Base-by-base conservation (phyloP, 495 filamentous ascomycete genomes). In the Xylaria nigripes region DNA sequence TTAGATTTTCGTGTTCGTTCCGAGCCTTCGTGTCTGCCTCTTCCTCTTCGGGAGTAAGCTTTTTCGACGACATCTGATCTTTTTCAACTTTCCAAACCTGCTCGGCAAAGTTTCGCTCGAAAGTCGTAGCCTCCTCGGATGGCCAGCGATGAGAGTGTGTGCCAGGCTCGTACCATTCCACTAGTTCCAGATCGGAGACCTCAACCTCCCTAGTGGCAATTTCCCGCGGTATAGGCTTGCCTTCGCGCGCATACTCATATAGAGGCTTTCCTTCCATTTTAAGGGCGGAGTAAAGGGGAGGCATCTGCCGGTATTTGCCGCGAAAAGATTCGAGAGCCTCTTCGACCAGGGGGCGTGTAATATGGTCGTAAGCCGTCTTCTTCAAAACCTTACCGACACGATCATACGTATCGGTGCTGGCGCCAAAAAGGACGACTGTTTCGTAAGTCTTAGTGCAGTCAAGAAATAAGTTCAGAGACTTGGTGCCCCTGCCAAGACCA, bases 201-300 rank as follows among this genome's bases (percentile, higher is more conserved):
- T 86, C 82, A 3, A 97, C 86, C 0, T 85, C 82, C 48, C 93
- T 70, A 52, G 84, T 76, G 67, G 89, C 76, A 48, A 99, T 93
- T 69, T 94, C 87, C 51, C 83, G 72, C 2, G 92, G 92, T 7
- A 91, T 81, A 48, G 84, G 77, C 64, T 86, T 88, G 1, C 94
- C 94, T 64, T 87, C 88, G 13, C 94, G 75, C 24, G 94, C 94
- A 71, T 97, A 97, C 73, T 99, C 90, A 62, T 97, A 99, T 25
- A 95, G 74, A 25, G 83, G 83, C 73, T 96, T 97, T 2, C 93
- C 93, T 49, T 96, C 72, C 58, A 96, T 84, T 65, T 86, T 86
- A 36, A 97, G 75, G 23, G 94, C 92, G n/a, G 89, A 95, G 67
- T 88, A 84, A 21, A 99, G 81, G 21, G 92, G 93, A 32, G 94